These are phyloP conservation scores for Penicillium diatomitis DNA, from an alignment of 495 filamentous ascomycete species.

Conservation along the genomic window DNA sequence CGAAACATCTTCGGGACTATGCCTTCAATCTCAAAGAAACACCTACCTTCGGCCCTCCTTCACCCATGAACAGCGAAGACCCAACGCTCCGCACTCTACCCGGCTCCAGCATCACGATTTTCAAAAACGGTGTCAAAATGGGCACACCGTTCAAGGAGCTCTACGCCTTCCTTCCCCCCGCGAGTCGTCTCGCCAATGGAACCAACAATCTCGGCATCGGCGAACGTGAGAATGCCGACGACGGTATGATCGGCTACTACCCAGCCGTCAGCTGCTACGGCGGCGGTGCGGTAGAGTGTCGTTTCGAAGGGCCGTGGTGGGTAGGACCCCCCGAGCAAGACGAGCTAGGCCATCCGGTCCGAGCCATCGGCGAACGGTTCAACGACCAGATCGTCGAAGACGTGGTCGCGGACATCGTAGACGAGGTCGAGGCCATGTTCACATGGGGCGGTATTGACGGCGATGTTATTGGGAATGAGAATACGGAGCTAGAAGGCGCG, in stretches of 20 bases:
- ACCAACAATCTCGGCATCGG: conserved; percentile 61
- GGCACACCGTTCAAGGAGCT: conserved; percentile 85
- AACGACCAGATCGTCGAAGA: conserved; percentile 95
- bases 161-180: conserved; percentile 85
- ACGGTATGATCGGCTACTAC: conserved; percentile 91
- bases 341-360: conserved; percentile 32
- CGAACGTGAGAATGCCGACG: conserved; percentile 74
- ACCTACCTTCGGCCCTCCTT: conserved; percentile 44
- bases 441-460: conserved; percentile 38
- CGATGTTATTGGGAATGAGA: conserved; percentile 25
- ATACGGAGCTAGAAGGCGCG: conserved; percentile 17
- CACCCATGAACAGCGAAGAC: conserved; percentile 54
- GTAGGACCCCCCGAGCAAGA: conserved; percentile 53
- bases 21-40: conserved; percentile 42
- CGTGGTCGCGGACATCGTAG: conserved; percentile 80
- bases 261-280: conserved; percentile 87
- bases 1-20: conserved; percentile 78
- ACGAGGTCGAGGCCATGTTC: conserved; percentile 67
- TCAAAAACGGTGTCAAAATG: conserved; percentile 81
- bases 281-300: conserved; percentile 82
- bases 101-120: conserved; percentile 74
- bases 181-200: conserved; percentile 52
- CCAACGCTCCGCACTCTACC: conserved; percentile 75
- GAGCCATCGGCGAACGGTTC: conserved; percentile 68
- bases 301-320: conserved; percentile 89